Percentiles rank a stretch among this genome's conserved stretches.
These are phyloP conservation scores for Tulasnella sp. DNA, from an alignment of 768 basidiomycete species.

Conservation along the genomic window DNA sequence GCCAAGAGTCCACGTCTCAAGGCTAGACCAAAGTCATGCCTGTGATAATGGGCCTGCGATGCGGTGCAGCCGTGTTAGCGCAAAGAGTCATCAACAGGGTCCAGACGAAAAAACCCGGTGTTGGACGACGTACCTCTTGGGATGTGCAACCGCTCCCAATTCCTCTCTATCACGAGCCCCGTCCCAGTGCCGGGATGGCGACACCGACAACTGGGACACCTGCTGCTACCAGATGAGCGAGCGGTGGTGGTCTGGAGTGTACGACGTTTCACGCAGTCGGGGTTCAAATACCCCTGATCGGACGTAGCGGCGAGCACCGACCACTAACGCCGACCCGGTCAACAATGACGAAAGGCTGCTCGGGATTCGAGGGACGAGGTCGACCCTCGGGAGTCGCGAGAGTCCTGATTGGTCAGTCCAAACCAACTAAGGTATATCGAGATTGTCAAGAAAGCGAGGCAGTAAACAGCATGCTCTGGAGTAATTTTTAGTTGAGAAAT, in stretches of 20 bases:
- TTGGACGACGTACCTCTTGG: constrained; percentile 1
- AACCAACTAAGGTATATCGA: too few species aligned
- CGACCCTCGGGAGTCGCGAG: too few species aligned
- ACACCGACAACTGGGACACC: neutral
- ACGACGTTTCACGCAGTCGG: neutral
- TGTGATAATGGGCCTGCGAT: neutral
- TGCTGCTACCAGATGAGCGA: neutral
- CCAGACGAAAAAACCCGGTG: neutral
- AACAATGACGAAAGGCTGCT: too few species aligned
- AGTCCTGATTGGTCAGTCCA: too few species aligned
- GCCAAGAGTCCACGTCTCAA: neutral
- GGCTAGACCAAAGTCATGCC: neutral
- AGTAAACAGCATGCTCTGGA: too few species aligned
- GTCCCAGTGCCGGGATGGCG: neutral
- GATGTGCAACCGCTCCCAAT: neutral
- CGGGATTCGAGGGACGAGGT: too few species aligned
- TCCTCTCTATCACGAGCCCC: neutral
- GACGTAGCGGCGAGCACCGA: neutral
- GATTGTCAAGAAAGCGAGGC: too few species aligned
- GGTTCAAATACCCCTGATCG: neutral
- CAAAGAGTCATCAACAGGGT: neutral
- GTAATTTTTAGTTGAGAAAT: neutral
- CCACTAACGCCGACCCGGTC: neutral
- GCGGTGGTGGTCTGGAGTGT: neutral
- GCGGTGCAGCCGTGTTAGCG: neutral